Evolutionary conservation across 192 early-diverging fungal genomes (phyloP), one percentile per base, ranked within the genome.

Genomic region (Chytriomyces confervae): DNA sequence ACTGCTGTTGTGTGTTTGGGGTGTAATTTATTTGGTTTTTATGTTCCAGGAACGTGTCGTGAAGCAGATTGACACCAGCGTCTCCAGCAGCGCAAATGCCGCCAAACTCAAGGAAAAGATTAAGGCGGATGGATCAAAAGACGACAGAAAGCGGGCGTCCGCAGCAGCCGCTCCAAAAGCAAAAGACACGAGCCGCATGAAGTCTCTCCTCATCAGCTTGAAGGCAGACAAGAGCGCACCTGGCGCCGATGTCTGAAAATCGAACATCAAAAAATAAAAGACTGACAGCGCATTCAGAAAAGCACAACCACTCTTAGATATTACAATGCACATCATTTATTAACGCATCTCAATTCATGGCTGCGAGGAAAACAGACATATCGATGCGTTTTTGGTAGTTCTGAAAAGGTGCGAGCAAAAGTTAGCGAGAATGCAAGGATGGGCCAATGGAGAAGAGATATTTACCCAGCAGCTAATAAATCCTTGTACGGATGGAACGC

Each of bases 401-500:
- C 36, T 65, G 27, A 1, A 27, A 65, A 20, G 63, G 27, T 5
- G 27, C 11, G n/a, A 36, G 4, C 3, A 65, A 5, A 65, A 27
- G 0, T 16, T 60, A n/a, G 57, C 57, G 16, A 16, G 4, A 27
- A 13, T 65, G 13, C 36, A 20, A 62, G 18, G 70, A 50, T 51
- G 50, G 61, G 7, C 46, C 45, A 1, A 11, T 75, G 53, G 16
- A 57, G 53, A 57, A 57, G 5, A 57, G 53, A 5, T 36, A 36
- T 20, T 20, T 75, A 71, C 50, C 73, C 70, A 1, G 70, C 53
- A 7, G 78, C 80, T 46, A 93, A 81, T 23, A 89, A 75, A 81
- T 90, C 87, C 24, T 86, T 75, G 67, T 90, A 87, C 10, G 92
- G 92, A 77, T 93, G 92, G 85, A 92, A 92, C 0, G 89, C 86